Conservation (phyloP, 1,284 basidiomycete species). For the Malassezia furfur region DNA sequence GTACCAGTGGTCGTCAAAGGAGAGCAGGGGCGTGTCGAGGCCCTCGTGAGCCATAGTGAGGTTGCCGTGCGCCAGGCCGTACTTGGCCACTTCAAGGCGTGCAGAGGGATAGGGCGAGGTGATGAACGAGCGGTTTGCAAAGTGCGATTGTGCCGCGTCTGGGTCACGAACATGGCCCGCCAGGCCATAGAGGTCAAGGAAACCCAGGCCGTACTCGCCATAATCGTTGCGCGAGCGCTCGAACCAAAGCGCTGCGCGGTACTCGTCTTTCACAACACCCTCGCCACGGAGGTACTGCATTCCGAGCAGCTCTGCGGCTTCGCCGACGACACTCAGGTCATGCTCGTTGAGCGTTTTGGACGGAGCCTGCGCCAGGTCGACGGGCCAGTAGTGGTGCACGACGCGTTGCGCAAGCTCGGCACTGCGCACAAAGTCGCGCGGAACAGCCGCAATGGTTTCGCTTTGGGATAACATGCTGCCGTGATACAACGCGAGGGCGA, state of each 20-base stretch:
- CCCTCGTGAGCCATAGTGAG: no score
- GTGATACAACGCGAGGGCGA: constrained; percentile 39
- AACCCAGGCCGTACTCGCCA: constrained; percentile 69
- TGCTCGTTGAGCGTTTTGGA: neutral
- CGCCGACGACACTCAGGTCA: neutral
- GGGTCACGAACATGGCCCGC: constrained; percentile 76
- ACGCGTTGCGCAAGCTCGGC: neutral
- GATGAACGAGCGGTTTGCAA: no score
- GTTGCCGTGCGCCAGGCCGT: no score
- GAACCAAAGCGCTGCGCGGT: constrained; percentile 82
- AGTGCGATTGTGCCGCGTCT: no score
- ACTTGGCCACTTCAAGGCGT: no score
- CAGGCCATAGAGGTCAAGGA: constrained; percentile 61
- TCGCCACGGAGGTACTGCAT: constrained; percentile 90
- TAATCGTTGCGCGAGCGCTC: constrained; percentile 58
- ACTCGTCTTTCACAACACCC: constrained; percentile 68
- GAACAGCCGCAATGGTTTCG: constrained; percentile 35
- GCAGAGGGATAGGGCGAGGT: no score
- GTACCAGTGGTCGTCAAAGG: no score
- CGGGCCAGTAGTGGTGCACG: neutral
- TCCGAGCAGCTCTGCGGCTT: constrained; percentile 55
- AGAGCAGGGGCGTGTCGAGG: neutral
- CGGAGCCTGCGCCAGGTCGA: neutral
- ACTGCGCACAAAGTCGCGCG: constrained; percentile 22
- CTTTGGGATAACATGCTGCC: constrained; percentile 36